Conservation (phyloP, 306 rosid genomes). For the Fragaria nilgerrensis region DNA sequence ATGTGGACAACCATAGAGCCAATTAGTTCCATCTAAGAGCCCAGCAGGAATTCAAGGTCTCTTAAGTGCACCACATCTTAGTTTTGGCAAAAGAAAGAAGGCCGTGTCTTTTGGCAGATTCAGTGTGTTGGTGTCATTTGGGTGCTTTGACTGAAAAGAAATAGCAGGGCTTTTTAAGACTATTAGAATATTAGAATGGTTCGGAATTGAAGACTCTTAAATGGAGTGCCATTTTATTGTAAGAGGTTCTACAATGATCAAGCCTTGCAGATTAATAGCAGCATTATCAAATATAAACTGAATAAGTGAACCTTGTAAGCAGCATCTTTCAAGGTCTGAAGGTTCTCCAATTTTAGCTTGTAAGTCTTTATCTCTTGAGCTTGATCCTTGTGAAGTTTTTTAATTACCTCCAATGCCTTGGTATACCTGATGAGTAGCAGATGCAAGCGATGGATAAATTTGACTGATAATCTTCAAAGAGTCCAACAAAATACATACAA, state of each 20-base stretch:
- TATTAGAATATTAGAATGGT: neutral
- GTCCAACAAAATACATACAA: neutral
- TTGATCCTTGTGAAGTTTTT: slow-evolving; percentile 90
- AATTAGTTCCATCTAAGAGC: neutral
- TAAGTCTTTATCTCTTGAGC: slow-evolving; percentile 85
- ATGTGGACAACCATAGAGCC: neutral
- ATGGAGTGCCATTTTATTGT: neutral
- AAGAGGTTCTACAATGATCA: neutral
- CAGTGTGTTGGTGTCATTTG: neutral
- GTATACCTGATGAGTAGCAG: slow-evolving; percentile 60
- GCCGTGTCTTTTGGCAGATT: neutral
- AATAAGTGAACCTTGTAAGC: slow-evolving; percentile 64
- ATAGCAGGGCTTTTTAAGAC: neutral
- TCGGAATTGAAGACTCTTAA: neutral
- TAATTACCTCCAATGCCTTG: slow-evolving; percentile 90
- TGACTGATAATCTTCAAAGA: slow-evolving; percentile 5
- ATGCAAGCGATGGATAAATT: neutral
- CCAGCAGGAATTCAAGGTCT: neutral
- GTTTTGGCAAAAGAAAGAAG: neutral
- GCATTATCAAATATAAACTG: neutral
- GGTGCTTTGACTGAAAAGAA: neutral
- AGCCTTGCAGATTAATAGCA: neutral
- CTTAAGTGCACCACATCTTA: neutral
- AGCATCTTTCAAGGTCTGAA: slow-evolving; percentile 82
- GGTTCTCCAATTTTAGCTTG: slow-evolving; percentile 84